phyloP scores from a whole-genome alignment of 2,329 filamentous ascomycete genomes.

The Pezicula radicicola region DNA sequence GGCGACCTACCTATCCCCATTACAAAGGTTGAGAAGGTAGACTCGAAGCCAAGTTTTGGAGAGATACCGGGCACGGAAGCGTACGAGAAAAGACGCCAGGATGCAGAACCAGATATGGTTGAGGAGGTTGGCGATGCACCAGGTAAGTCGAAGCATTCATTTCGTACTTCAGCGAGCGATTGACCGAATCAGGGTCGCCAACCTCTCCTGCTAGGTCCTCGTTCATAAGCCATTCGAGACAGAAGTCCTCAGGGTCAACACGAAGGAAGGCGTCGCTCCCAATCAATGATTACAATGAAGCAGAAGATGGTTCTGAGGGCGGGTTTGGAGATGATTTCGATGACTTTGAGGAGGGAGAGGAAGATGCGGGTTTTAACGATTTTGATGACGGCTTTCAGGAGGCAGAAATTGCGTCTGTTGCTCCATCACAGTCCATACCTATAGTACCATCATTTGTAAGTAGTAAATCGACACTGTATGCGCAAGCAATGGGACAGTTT shows the following conservation, averaged over 20 bases:
- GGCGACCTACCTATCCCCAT: slow-evolving; percentile 48
- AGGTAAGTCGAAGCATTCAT: slow-evolving; percentile 47
- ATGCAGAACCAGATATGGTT: slow-evolving; percentile 60
- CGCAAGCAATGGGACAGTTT: not conserved
- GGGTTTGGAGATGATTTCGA: slow-evolving; percentile 69
- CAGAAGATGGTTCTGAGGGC: slow-evolving; percentile 42
- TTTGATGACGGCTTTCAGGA: slow-evolving; percentile 65
- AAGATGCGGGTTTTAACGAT: slow-evolving; percentile 46
- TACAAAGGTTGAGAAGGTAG: slow-evolving; percentile 56
- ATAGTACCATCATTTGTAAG: slow-evolving; percentile 40
- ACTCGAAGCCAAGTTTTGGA: slow-evolving; percentile 53
- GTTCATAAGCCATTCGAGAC: slow-evolving; percentile 35
- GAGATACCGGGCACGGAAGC: slow-evolving; percentile 60
- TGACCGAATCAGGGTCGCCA: slow-evolving; percentile 60
- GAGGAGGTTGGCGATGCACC: slow-evolving; percentile 42
- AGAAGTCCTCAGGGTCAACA: slow-evolving; percentile 23
- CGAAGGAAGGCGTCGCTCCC: slow-evolving; percentile 19
- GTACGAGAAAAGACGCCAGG: slow-evolving; percentile 51
- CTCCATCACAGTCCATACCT: slow-evolving; percentile 30
- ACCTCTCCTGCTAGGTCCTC: slow-evolving; percentile 46
- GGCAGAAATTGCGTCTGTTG: slow-evolving; percentile 36
- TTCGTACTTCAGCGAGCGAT: slow-evolving; percentile 44
- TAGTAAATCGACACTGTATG: slow-evolving; percentile 26
- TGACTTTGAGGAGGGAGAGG: slow-evolving; percentile 58
- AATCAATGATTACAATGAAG: slow-evolving; percentile 62